Conservation (phyloP, 768 basidiomycete genomes). For the Boletus pseudopeckii region DNA sequence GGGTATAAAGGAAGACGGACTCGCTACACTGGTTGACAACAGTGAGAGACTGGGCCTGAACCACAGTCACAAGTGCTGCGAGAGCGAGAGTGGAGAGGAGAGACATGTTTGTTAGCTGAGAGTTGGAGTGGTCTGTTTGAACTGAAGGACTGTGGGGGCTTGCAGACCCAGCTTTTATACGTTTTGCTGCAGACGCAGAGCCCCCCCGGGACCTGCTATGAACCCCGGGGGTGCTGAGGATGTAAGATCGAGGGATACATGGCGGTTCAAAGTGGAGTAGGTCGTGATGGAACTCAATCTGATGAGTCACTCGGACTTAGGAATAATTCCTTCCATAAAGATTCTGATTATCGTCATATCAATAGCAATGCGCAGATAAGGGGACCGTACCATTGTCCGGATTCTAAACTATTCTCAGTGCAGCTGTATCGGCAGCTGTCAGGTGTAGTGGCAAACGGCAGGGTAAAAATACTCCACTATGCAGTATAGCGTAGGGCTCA, state of each 20-base stretch:
- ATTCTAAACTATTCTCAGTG: not conserved
- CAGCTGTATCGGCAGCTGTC: not conserved
- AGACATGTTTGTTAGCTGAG: conserved; percentile 16
- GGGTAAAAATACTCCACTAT: not conserved
- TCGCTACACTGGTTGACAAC: conserved; percentile 27
- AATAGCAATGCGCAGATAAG: not conserved
- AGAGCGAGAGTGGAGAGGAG: conserved; percentile 18
- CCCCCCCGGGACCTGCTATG: not conserved
- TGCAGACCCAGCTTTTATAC: conserved; percentile 13
- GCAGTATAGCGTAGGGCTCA: not conserved
- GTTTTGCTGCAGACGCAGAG: not conserved
- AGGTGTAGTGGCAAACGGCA: not conserved
- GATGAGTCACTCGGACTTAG: no score
- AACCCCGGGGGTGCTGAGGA: no score
- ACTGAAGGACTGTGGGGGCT: not conserved
- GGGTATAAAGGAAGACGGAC: conserved; percentile 29
- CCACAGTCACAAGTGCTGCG: conserved; percentile 16
- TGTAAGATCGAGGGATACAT: no score
- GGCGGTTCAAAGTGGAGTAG: no score
- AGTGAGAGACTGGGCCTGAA: conserved; percentile 29
- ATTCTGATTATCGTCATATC: not conserved
- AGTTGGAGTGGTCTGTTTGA: not conserved
- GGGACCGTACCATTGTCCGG: not conserved
- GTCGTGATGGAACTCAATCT: no score
- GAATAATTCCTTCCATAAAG: not conserved